Base-by-base conservation (phyloP, 768 basidiomycete species). In the Amanita subjunquillea region DNA sequence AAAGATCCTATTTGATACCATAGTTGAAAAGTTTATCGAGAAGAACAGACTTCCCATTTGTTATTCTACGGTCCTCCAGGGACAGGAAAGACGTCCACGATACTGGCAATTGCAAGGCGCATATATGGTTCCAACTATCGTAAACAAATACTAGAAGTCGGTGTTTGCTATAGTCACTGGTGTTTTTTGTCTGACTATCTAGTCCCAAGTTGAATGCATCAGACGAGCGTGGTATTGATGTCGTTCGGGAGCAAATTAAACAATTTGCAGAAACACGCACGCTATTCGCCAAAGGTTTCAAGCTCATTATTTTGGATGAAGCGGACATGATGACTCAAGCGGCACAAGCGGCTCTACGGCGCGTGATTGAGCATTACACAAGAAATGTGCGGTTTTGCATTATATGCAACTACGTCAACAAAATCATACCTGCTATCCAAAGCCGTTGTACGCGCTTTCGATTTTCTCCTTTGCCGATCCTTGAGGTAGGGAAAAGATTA, bases 271-370 rank as follows among this genome's bases (percentile, higher is more conserved):
- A 94, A 69, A 97, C 94, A 12, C 82, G 92, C 48, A 96, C 92
- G 8, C 69, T 97, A 5, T 87, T 83, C 63, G 82, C 91, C 10
- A 93, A 93, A 61, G 91, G 91, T 15, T 98, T 85, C 79, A 99
- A 98, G 63, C 84, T 99, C 64, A 95, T 99, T 67, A 84, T 99
- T 56, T 81, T 99, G 32, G 96, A 99, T 59, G 96, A 99, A 68
- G 96, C 96, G n/a, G 96, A 99, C 74, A 96, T 96, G 95, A 99
- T 99, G 96, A 99, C 96, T 0, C 86, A 92, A 57, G 87, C 90
- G 52, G 96, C 96, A 1, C 96, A 99, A 64, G 90, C 94, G 3
- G 96, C 96, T 23, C 79, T 99, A 29, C 87, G 96, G 27, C 87
- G 96, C 60, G 87, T 98, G 34, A 97, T 99, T 58, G 96, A 99